Evolutionary conservation across 2,329 filamentous ascomycete species (phyloP), one percentile per base, ranked within the genome.

Genomic region (Aspergillus quadricinctus): DNA sequence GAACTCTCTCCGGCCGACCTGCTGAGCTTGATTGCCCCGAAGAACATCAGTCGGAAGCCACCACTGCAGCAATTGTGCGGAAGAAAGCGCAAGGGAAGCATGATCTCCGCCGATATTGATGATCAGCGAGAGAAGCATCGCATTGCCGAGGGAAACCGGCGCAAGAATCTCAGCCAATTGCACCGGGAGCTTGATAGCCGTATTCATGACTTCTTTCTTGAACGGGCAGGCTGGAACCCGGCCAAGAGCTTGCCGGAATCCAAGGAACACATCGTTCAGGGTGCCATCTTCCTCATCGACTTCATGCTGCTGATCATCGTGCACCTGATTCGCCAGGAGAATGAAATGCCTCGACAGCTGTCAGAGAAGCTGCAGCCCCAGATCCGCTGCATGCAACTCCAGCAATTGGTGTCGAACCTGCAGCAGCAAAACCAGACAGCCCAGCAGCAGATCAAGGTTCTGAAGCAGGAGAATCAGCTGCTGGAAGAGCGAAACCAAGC

Each of bases 181-280:
- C 71, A 73, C 53, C 71, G 71, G 17, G 70, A 74, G 55, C 54
- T 75, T 19, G 72, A 75, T 53, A 67, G 66, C 57, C 70, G 72
- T 3, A 68, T 75, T 37, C 70, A 72, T 50, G 70, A 74, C 57
- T 72, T 69, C 59, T 75, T 74, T 59, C 66, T 75, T 6, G 69
- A 73, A 58, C 66, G 66, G 17, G 73, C 73, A 17, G 72, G 73
- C 41, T 76, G 73, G 72, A 75, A 76, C 49, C 69, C 67, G 21
- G 66, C 69, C 37, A 74, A 75, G 58, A 74, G 69, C 58, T 62
- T 73, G 43, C 69, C 69, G 3, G 69, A 75, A 43, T 75, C 73
- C n/a, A 75, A 75, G 62, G 72, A 75, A 54, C 72, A 75, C 57
- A 74, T 74, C 21, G 70, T 74, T 11, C 70, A 73, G 60, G 72